A percentile compares a stretch with the other conserved stretches of the same genome.
phyloP scores from a whole-genome alignment of 768 basidiomycete species.

The Tulasnella sp. region DNA sequence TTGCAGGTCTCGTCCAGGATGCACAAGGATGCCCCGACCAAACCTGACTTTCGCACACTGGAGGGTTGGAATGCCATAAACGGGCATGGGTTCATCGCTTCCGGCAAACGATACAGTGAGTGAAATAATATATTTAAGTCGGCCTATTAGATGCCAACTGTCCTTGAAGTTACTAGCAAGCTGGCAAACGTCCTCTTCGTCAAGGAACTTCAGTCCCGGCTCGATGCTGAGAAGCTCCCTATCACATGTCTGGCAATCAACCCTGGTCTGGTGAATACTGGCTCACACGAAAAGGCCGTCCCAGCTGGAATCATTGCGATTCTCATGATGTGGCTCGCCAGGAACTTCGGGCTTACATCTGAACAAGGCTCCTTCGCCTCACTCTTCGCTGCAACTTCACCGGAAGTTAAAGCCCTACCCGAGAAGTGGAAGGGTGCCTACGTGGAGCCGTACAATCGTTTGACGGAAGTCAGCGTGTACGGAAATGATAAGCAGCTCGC shows the following conservation, averaged over 20 bases:
- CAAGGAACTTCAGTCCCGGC: conserved; percentile 48
- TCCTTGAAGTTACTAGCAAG: conserved; percentile 49
- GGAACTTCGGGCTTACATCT: not conserved
- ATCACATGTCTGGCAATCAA: conserved; percentile 46
- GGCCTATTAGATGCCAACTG: not conserved
- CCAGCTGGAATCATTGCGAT: not conserved
- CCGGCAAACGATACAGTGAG: not conserved
- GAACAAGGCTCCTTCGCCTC: conserved; percentile 17
- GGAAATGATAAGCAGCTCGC: conserved; percentile 13
- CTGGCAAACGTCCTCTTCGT: conserved; percentile 52
- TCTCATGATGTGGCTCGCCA: not conserved
- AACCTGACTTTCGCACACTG: not conserved
- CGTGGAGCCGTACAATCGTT: conserved; percentile 19
- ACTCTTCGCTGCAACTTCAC: conserved; percentile 27
- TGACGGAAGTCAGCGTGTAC: not conserved
- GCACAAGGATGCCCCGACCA: not conserved
- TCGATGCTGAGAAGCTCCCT: conserved; percentile 41
- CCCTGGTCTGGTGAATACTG: conserved; percentile 45
- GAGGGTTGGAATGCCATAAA: not conserved
- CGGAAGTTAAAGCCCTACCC: not conserved
- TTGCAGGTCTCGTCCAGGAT: conserved; percentile 7
- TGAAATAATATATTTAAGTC: too few species aligned
- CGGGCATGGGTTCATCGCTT: not conserved
- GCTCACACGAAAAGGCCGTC: conserved; percentile 26
- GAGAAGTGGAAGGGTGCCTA: conserved; percentile 19